A percentile compares a stretch with the other conserved stretches of the same genome.
Evolutionary conservation across 768 basidiomycete genomes (phyloP).

Genomic region (Mycena capillaripes): DNA sequence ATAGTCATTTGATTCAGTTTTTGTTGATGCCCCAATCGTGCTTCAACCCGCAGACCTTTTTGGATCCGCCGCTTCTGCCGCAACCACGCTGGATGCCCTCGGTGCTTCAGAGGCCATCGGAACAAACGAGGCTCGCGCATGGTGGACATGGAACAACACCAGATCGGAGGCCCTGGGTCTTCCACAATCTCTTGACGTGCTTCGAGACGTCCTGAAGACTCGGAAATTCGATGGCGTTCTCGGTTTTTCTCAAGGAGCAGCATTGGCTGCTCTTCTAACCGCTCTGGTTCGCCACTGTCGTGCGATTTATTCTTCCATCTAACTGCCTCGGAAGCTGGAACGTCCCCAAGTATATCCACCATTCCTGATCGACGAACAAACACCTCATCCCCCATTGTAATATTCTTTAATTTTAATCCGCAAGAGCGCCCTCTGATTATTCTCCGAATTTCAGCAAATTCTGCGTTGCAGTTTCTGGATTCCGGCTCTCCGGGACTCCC

Average conservation of each 20-base stretch:
- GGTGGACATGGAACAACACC: slow-evolving; percentile 75
- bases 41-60: slow-evolving; percentile 75
- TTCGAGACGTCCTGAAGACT: slow-evolving; percentile 70
- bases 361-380: slow-evolving; percentile 73
- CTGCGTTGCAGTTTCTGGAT: slow-evolving; percentile 83
- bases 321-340: slow-evolving; percentile 58
- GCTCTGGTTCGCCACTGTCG: slow-evolving; percentile 67
- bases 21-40: slow-evolving; percentile 79
- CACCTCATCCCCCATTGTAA: slow-evolving; percentile 84
- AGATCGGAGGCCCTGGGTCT: slow-evolving; percentile 68
- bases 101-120: slow-evolving; percentile 56
- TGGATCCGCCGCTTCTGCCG: slow-evolving; percentile 39
- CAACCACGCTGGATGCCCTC: slow-evolving; percentile 40
- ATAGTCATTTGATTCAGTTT: slow-evolving; percentile 60
- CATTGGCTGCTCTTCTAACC: slow-evolving; percentile 77
- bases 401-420: background rate
- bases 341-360: slow-evolving; percentile 64
- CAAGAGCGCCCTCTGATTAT: no score
- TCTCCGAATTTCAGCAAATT: slow-evolving; percentile 75
- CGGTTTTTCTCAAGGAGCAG: slow-evolving; percentile 72
- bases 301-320: background rate
- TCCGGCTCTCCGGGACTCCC: slow-evolving; percentile 63
- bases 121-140: slow-evolving; percentile 66
- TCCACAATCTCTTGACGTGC: slow-evolving; percentile 64
- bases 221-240: slow-evolving; percentile 73